Conservation (phyloP, 2,329 filamentous ascomycete genomes). For the Elsinoe batatas region DNA sequence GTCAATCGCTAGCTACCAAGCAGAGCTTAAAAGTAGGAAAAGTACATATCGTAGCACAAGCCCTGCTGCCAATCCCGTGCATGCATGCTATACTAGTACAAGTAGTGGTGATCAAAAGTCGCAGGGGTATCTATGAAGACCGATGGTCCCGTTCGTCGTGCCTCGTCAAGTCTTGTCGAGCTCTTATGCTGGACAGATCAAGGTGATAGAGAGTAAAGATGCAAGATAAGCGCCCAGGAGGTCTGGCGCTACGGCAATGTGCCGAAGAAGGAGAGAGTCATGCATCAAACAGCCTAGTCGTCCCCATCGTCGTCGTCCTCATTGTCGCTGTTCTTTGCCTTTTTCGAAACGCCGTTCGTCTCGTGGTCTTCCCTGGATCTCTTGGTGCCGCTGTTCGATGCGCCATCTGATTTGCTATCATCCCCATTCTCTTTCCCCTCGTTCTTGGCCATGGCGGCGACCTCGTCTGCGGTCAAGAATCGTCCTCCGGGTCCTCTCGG, state of each 20-base stretch:
- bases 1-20: too few species aligned
- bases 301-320: slow-evolving; percentile 34
- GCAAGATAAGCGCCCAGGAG: background rate
- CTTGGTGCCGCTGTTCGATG: slow-evolving; percentile 1
- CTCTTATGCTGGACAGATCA: background rate
- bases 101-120: background rate
- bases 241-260: background rate
- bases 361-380: background rate
- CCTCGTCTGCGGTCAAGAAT: slow-evolving; percentile 93
- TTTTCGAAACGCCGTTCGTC: slow-evolving; percentile 2
- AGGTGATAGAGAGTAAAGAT: background rate
- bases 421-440: slow-evolving; percentile 32
- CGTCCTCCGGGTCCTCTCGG: slow-evolving; percentile 88
- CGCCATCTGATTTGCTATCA: background rate
- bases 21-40: background rate
- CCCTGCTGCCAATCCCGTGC: background rate
- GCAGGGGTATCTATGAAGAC: slow-evolving; percentile 1
- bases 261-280: background rate
- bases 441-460: slow-evolving; percentile 73
- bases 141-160: background rate
- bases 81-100: slow-evolving; percentile 4
- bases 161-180: background rate
- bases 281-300: slow-evolving; percentile 21
- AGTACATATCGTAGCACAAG: slow-evolving; percentile 1
- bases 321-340: slow-evolving; percentile 8